A percentile compares a stretch with the other conserved stretches of the same genome.
These are phyloP conservation scores for Ceratobasidium sp. DNA, from an alignment of 1,284 basidiomycete species.

Conservation along the genomic window DNA sequence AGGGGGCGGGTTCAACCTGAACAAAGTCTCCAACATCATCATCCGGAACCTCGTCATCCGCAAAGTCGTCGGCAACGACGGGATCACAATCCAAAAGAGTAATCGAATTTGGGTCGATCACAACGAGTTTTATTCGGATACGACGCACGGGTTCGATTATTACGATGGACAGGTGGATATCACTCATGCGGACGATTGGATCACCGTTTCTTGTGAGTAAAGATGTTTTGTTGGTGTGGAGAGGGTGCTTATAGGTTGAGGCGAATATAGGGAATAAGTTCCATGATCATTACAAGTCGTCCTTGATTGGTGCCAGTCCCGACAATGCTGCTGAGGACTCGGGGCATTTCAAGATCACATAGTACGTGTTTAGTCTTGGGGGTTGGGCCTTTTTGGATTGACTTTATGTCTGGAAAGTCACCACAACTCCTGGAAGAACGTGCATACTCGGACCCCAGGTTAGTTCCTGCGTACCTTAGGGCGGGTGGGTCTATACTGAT, in stretches of 20 bases:
- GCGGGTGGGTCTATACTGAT: background rate
- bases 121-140: slow-evolving; percentile 47
- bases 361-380: background rate
- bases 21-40: slow-evolving; percentile 35
- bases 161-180: slow-evolving; percentile 44
- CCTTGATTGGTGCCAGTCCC: slow-evolving; percentile 33
- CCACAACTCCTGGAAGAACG: slow-evolving; percentile 36
- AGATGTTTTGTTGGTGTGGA: background rate
- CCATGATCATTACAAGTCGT: slow-evolving; percentile 45
- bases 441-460: slow-evolving; percentile 36
- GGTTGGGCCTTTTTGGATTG: background rate
- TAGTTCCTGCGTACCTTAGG: background rate
- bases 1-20: slow-evolving; percentile 28
- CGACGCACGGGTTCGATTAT: slow-evolving; percentile 40
- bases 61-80: slow-evolving; percentile 27
- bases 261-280: slow-evolving; percentile 37
- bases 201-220: slow-evolving; percentile 30
- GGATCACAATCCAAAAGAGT: slow-evolving; percentile 24
- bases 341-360: slow-evolving; percentile 40
- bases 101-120: slow-evolving; percentile 44
- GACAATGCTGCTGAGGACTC: slow-evolving; percentile 39
- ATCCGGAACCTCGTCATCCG: slow-evolving; percentile 36
- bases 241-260: background rate
- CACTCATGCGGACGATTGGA: slow-evolving; percentile 36
- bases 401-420: background rate